Conservation (phyloP, 495 filamentous ascomycete genomes). For the Hypoxylon subgilvum region DNA sequence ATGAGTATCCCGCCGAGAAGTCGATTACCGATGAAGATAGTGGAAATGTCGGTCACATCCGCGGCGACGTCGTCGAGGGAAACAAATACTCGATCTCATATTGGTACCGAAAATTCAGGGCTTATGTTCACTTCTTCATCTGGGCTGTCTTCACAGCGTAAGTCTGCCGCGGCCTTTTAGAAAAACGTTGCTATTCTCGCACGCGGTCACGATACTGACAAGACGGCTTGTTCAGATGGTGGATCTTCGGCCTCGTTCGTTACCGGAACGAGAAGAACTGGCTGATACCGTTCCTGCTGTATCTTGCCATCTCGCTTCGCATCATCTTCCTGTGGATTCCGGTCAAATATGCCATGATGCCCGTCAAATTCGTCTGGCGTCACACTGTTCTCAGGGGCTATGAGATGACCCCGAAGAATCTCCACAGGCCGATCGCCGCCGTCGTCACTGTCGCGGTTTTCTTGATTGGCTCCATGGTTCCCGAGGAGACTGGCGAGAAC, state of each 20-base stretch:
- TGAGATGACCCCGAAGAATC: slow-evolving; percentile 64
- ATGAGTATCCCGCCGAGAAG: slow-evolving; percentile 42
- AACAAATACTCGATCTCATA: neutral
- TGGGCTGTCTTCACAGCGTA: slow-evolving; percentile 44
- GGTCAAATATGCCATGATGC: slow-evolving; percentile 65
- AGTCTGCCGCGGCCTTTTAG: slow-evolving; percentile 23
- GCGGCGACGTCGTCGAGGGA: slow-evolving; percentile 1
- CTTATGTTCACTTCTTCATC: slow-evolving; percentile 33
- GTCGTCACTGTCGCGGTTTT: slow-evolving; percentile 69
- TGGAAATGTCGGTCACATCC: slow-evolving; percentile 39
- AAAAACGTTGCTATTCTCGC: slow-evolving; percentile 12
- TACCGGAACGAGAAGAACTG: slow-evolving; percentile 77
- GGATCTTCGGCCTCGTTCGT: slow-evolving; percentile 79
- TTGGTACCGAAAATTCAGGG: slow-evolving; percentile 30
- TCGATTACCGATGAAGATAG: slow-evolving; percentile 50
- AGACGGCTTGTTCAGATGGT: slow-evolving; percentile 69
- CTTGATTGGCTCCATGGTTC: slow-evolving; percentile 75
- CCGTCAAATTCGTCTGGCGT: slow-evolving; percentile 70
- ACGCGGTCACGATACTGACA: slow-evolving; percentile 17
- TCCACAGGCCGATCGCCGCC: slow-evolving; percentile 65
- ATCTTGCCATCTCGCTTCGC: slow-evolving; percentile 74
- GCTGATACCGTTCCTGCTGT: slow-evolving; percentile 85
- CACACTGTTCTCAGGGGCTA: slow-evolving; percentile 62
- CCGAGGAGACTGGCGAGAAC: slow-evolving; percentile 72
- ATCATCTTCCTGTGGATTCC: slow-evolving; percentile 77